Percentiles rank a stretch among this genome's conserved stretches.
phyloP scores from a whole-genome alignment of 2,329 filamentous ascomycete species.

The Aspergillus jensenii region DNA sequence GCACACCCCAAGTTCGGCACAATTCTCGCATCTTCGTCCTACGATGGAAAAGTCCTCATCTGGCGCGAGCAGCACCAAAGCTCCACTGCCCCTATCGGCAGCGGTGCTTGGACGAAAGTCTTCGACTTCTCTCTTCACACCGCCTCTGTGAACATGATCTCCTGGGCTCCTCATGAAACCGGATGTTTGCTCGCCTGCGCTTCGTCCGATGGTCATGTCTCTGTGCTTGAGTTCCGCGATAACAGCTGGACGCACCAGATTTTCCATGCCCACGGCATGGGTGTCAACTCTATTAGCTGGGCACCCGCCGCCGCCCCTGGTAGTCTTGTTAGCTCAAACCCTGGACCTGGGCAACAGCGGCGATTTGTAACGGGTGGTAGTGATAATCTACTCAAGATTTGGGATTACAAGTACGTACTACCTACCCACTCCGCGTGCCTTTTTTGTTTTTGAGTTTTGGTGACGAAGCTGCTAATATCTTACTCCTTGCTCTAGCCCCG shows the following conservation, averaged over 20 bases:
- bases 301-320: constrained; percentile 82
- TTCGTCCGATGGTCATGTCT: constrained; percentile 89
- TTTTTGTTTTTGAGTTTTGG: too few species aligned
- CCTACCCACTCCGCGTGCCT: background rate
- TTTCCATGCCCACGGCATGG: constrained; percentile 88
- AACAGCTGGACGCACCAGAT: constrained; percentile 87
- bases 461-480: background rate
- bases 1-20: constrained; percentile 98
- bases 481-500: constrained; percentile 36
- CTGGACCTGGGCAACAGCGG: constrained; percentile 64
- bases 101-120: constrained; percentile 74
- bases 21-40: constrained; percentile 91
- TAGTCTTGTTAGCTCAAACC: constrained; percentile 74
- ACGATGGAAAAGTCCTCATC: constrained; percentile 97
- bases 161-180: constrained; percentile 95
- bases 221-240: constrained; percentile 94
- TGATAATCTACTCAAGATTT: constrained; percentile 92
- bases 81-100: constrained; percentile 39
- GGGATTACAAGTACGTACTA: constrained; percentile 68
- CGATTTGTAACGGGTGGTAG: constrained; percentile 93
- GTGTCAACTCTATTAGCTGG: constrained; percentile 96
- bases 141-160: constrained; percentile 92
- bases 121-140: constrained; percentile 94
- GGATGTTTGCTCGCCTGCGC: constrained; percentile 94
- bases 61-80: constrained; percentile 77